Evolutionary conservation across 2,329 filamentous ascomycete genomes (phyloP).

Genomic region (Cercospora brassicicola): DNA sequence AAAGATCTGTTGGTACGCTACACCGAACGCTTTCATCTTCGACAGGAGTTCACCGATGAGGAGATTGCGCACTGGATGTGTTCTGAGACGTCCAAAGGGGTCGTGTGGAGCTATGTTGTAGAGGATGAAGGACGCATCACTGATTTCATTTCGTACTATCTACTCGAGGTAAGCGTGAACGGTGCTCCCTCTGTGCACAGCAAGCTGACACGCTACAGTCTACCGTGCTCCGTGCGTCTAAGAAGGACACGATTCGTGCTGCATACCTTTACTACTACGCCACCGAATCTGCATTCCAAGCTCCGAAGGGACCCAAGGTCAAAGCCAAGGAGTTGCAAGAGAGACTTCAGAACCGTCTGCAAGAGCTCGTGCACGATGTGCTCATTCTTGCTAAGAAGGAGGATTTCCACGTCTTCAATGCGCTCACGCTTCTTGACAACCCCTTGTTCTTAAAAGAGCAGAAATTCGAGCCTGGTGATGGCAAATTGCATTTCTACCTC

Average conservation of each 20-base stretch:
- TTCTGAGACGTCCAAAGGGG: constrained; percentile 72
- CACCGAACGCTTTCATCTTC: constrained; percentile 76
- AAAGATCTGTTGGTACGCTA: constrained; percentile 74
- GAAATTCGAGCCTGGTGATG: constrained; percentile 92
- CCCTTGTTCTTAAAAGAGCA: constrained; percentile 88
- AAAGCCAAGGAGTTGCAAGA: constrained; percentile 54
- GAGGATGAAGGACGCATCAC: constrained; percentile 78
- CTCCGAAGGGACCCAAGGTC: constrained; percentile 30
- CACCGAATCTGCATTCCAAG: constrained; percentile 70
- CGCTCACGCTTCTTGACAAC: constrained; percentile 90
- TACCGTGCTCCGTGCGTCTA: constrained; percentile 77
- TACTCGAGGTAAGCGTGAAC: constrained; percentile 60
- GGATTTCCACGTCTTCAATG: constrained; percentile 96
- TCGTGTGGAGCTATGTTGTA: constrained; percentile 91
- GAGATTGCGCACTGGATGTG: constrained; percentile 89
- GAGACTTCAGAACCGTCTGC: constrained; percentile 75
- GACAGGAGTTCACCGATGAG: constrained; percentile 74
- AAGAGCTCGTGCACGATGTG: constrained; percentile 77
- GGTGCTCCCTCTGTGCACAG: not conserved
- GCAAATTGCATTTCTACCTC: constrained; percentile 92
- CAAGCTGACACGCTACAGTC: constrained; percentile 49
- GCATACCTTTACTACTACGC: constrained; percentile 99
- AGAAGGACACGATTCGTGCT: constrained; percentile 76
- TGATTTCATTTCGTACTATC: constrained; percentile 97
- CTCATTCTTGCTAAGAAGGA: constrained; percentile 80